Conservation (phyloP, 306 rosid genomes). For the Pterocarpus santalinus region DNA sequence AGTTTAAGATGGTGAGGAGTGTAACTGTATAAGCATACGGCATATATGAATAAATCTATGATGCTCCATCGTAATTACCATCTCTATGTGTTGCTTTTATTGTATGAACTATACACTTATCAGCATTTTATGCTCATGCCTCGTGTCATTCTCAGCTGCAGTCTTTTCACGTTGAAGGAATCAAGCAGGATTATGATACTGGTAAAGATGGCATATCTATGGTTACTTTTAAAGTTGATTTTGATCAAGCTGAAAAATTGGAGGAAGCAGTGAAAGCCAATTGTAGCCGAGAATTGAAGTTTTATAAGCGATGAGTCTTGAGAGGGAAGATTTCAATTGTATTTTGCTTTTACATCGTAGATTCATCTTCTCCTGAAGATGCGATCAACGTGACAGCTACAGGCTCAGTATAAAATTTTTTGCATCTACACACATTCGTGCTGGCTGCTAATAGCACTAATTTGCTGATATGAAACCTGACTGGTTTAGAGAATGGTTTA, state of each 20-base stretch:
- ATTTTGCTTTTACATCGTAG: slow-evolving; percentile 33
- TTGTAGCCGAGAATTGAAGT: slow-evolving; percentile 77
- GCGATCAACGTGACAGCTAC: slow-evolving; percentile 32
- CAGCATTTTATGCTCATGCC: background rate
- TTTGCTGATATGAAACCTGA: slow-evolving; percentile 17
- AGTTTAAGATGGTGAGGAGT: slow-evolving; percentile 15
- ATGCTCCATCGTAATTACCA: background rate
- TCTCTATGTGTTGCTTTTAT: background rate
- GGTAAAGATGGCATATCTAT: slow-evolving; percentile 81
- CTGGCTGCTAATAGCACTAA: slow-evolving; percentile 22
- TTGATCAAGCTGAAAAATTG: slow-evolving; percentile 78
- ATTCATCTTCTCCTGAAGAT: slow-evolving; percentile 38
- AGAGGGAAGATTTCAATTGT: slow-evolving; percentile 10
- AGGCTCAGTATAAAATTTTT: slow-evolving; percentile 25
- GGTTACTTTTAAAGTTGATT: slow-evolving; percentile 88
- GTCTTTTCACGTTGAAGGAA: slow-evolving; percentile 73
- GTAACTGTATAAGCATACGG: background rate
- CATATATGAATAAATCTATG: background rate
- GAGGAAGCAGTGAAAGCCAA: slow-evolving; percentile 84
- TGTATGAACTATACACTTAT: background rate
- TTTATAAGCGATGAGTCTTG: slow-evolving; percentile 64
- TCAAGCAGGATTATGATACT: slow-evolving; percentile 86
- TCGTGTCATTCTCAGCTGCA: slow-evolving; percentile 66
- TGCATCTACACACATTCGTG: background rate
- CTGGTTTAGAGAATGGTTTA: background rate